Evolutionary conservation across 78 protist genomes (phyloP), one percentile per base, ranked within the genome.

Genomic region (Dictyostelium firmibasis): DNA sequence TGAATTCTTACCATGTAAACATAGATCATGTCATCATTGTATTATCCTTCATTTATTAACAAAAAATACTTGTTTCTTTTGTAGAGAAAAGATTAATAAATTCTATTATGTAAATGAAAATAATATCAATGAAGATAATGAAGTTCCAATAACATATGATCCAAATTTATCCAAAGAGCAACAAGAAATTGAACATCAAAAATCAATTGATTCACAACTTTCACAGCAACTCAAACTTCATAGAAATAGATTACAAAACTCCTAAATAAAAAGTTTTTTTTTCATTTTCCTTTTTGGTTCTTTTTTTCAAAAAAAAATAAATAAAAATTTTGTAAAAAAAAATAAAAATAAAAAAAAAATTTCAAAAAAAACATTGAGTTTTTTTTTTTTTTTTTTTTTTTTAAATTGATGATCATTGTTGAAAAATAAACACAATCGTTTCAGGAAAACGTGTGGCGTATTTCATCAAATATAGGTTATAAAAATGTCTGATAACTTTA

Each of bases 21-120:
- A 79, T 47, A 27, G 47, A 79, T 79, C 84, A 10, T 79, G 84
- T 27, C 84, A 79, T 79, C 84, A 79, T 79, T 79, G 84, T 23
- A 79, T 79, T 14, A 44, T 44, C 29, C 67, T 79, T 44, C 84
- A 79, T 44, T 47, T 79, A 25, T 27, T 79, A 79, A 35, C 84
- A 23, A 79, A 79, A 10, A 27, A 18, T 44, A 33, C 47, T 44
- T 79, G 84, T 47, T 79, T 79, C 47, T 79, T 44, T 44, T 79
- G 84, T 47, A 79, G 84, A 79, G n/a, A 25, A 43, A 33, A 27
- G 27, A 79, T 79, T 36, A 13, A 36, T 14, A 20, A 76, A 38
- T 76, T 76, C 43, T 27, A 76, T 76, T 41, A 36, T 27, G 23
- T 76, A 18, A 27, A 36, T 27, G 43, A 38, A 23, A 41, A 76